Base-by-base conservation (phyloP, 441 rosid species). In the Gossypium schwendimanii region DNA sequence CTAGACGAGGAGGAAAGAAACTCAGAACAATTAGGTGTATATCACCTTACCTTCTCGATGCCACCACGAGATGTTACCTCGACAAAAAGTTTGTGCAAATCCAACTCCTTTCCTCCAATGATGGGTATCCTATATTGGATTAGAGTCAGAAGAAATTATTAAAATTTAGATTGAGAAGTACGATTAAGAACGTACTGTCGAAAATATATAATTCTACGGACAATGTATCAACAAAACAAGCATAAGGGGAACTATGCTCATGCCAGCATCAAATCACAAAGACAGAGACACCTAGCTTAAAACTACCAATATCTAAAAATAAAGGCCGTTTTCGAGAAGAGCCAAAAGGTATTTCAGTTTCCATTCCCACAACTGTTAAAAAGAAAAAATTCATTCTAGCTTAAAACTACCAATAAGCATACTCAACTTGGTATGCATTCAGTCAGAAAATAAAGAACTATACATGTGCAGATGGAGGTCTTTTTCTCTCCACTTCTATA, bases 21-120 rank as follows among this genome's bases (percentile, higher is more conserved):
- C 17, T 64, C 9, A 4, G 45, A 50, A 33, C 33, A 23, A 10
- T 15, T 24, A 33, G 24, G 1, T 15, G 33, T 31, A 17, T 15
- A 36, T 70, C 41, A n/a, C 58, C 63, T 73, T 78, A 91, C 99
- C 98, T 93, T 95, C 76, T 83, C 89, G 71, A 95, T 83, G 50
- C 98, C 99, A 58, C 99, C 99, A 8, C 97, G 95, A 72, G 96
- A 74, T 14, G 99, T 95, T 61, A 95, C 99, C 81, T 95, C 99
- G 11, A 88, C 77, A 75, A 95, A 95, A 67, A 95, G 97, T 67
- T 81, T 83, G 79, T 95, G 97, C 89, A 95, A 81, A 76, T 95
- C 95, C 69, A 95, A 81, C 68, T 90, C 95, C 77, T 81, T 88
- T 24, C 98, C 97, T 33, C 97, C 99, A 67, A 95, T 91, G 17